These are phyloP conservation scores for Tillandsia leiboldiana DNA, from an alignment of 176 grass and related monocot genomes.

Conservation along the genomic window DNA sequence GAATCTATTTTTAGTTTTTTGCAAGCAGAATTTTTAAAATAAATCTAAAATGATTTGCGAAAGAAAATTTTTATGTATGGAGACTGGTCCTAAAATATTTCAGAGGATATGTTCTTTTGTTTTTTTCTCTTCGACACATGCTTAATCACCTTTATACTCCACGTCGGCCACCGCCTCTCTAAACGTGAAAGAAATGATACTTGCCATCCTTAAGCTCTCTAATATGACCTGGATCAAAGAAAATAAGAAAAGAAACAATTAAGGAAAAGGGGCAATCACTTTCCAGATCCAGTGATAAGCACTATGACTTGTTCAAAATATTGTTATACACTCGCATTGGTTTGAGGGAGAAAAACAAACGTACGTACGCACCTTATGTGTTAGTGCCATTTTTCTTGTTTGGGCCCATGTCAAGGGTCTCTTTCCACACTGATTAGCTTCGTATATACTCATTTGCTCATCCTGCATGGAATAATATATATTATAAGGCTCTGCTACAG, in stretches of 20 bases:
- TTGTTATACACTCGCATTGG: neutral
- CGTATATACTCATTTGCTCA: conserved; percentile 60
- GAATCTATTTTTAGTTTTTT: too few relatives aligned
- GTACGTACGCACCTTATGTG: conserved; percentile 52
- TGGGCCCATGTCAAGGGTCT: conserved; percentile 68
- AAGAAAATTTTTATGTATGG: too few relatives aligned
- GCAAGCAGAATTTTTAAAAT: too few relatives aligned
- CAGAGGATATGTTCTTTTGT: neutral
- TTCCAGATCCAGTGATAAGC: conserved; percentile 22
- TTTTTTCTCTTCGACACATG: neutral
- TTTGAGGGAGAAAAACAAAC: neutral
- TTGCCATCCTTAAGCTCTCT: conserved; percentile 96
- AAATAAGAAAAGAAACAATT: neutral
- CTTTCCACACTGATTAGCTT: conserved; percentile 44
- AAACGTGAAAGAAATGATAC: conserved; percentile 97
- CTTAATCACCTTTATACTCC: conserved; percentile 80
- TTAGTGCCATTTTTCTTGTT: conserved; percentile 63
- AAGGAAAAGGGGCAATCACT: conserved; percentile 24
- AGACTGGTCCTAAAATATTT: too few relatives aligned
- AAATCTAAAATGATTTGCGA: too few relatives aligned
- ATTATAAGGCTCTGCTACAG: neutral
- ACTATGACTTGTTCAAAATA: neutral
- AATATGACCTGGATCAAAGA: conserved; percentile 56
- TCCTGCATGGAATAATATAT: conserved; percentile 11
- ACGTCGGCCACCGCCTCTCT: conserved; percentile 93